Evolutionary conservation across 768 basidiomycete species (phyloP).

Genomic region (Rhizopogon rudus): DNA sequence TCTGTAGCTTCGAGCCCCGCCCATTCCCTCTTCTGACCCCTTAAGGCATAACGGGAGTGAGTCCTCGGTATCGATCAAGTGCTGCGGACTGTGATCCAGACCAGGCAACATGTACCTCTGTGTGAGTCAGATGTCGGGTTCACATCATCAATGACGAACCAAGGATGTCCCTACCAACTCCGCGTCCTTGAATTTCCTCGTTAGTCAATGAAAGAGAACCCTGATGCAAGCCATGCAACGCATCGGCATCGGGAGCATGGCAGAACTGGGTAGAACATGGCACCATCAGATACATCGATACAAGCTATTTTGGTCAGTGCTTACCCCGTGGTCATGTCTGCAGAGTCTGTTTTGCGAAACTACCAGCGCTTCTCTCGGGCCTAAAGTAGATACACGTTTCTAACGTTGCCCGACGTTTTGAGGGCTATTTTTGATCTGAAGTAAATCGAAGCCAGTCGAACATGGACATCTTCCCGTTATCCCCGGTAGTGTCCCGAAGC

Average conservation of each 20-base stretch:
- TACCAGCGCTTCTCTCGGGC: neutral
- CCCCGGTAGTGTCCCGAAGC: neutral
- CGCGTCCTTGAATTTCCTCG: neutral
- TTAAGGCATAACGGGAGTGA: neutral
- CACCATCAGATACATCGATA: neutral
- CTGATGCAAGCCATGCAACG: neutral
- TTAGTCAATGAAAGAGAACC: conserved; percentile 1
- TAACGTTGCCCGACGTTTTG: too few relatives aligned
- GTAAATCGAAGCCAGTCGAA: neutral
- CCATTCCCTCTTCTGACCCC: neutral
- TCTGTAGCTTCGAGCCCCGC: neutral
- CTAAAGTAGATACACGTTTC: neutral
- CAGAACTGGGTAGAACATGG: neutral
- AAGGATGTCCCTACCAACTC: neutral
- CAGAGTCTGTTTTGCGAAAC: neutral
- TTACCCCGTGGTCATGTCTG: neutral
- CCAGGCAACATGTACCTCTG: neutral
- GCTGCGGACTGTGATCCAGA: neutral
- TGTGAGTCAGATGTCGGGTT: neutral
- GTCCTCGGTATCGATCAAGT: neutral
- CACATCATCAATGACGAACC: neutral
- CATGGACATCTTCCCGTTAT: neutral
- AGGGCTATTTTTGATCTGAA: neutral
- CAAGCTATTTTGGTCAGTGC: neutral
- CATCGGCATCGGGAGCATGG: neutral